These are phyloP conservation scores for Fusarium begoniae DNA, from an alignment of 2,329 filamentous ascomycete species.

Conservation along the genomic window DNA sequence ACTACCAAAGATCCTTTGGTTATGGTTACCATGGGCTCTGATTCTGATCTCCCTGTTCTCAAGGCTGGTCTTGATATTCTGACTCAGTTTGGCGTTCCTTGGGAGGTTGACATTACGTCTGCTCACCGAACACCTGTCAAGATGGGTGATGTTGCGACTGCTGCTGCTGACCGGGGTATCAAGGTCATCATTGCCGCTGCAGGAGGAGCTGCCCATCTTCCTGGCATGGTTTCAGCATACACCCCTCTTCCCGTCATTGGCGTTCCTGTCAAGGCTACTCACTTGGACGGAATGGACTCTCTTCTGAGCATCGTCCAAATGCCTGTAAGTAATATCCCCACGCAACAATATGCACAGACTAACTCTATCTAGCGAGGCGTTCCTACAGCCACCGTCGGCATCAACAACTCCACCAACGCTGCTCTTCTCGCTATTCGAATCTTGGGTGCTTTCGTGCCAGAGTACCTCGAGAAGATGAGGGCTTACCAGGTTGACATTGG, in stretches of 20 bases:
- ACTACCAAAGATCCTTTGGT: conserved; percentile 62
- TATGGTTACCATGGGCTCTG: conserved; percentile 85
- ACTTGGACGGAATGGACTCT: conserved; percentile 76
- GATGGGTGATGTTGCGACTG: conserved; percentile 74
- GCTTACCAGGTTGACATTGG: conserved; percentile 41
- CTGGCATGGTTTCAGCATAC: conserved; percentile 78
- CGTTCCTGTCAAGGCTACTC: conserved; percentile 78
- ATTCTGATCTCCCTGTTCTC: conserved; percentile 77
- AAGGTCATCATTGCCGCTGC: conserved; percentile 81
- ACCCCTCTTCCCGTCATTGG: conserved; percentile 80
- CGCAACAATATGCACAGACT: neutral
- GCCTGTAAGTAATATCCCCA: conserved; percentile 54
- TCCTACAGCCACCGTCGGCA: conserved; percentile 79
- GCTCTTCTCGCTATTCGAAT: conserved; percentile 76
- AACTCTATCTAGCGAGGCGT: conserved; percentile 59
- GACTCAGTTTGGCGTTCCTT: conserved; percentile 75
- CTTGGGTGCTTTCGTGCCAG: conserved; percentile 66
- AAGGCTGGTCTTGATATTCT: conserved; percentile 73
- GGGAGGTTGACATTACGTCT: conserved; percentile 78
- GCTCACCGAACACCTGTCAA: conserved; percentile 78
- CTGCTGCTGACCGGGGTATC: conserved; percentile 71
- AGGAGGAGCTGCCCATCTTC: conserved; percentile 76
- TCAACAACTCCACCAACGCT: conserved; percentile 83
- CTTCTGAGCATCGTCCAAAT: conserved; percentile 80
- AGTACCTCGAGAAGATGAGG: conserved; percentile 71